Conservation (phyloP, 2,329 filamentous ascomycete species). For the Aspergillus sp. region DNA sequence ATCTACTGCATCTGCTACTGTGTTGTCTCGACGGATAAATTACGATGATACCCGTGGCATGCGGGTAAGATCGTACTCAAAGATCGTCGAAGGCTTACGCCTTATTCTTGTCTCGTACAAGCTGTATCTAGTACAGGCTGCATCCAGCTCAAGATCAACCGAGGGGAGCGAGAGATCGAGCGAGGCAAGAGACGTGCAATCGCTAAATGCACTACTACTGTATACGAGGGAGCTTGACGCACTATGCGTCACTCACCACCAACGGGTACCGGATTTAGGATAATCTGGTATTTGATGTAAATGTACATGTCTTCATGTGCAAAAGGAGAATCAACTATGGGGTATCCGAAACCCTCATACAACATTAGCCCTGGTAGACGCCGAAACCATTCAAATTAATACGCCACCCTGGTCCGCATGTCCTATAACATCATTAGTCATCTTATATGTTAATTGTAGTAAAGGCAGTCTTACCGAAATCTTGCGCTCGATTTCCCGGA, state of each 20-base stretch:
- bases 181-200: constrained; percentile 52
- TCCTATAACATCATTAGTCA: constrained; percentile 43
- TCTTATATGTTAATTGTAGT: background rate
- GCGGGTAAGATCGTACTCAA: constrained; percentile 54
- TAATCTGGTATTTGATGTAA: background rate
- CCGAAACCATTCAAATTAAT: constrained; percentile 41
- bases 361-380: constrained; percentile 23
- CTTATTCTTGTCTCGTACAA: constrained; percentile 52
- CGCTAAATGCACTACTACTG: background rate
- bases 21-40: constrained; percentile 50
- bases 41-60: constrained; percentile 44
- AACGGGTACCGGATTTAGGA: background rate
- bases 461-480: constrained; percentile 63
- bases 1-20: background rate
- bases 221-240: background rate
- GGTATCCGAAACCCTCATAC: constrained; percentile 30
- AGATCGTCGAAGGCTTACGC: constrained; percentile 44
- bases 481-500: constrained; percentile 93
- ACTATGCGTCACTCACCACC: background rate
- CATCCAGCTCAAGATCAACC: constrained; percentile 47
- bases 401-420: constrained; percentile 60
- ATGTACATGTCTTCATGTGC: background rate
- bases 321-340: constrained; percentile 18
- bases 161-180: constrained; percentile 46
- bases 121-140: constrained; percentile 25